Conservation (phyloP, 345 rosid species). For the Gossypium longicalyx region DNA sequence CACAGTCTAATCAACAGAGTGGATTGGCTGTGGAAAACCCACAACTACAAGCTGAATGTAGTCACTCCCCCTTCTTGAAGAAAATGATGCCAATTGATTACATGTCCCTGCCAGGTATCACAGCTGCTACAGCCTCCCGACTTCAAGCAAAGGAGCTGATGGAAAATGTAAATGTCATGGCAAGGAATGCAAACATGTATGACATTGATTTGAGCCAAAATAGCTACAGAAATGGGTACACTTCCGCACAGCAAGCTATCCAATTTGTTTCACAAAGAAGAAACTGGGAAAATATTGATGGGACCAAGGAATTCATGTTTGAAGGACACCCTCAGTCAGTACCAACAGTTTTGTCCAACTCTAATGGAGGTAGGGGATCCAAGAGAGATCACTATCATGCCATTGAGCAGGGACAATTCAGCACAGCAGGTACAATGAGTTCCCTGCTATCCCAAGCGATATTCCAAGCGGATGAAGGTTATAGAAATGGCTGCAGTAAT, state of each 20-base stretch:
- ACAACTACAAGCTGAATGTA: constrained; percentile 24
- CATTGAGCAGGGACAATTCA: constrained; percentile 27
- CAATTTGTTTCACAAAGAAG: constrained; percentile 24
- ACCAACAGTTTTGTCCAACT: constrained; percentile 22
- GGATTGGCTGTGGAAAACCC: constrained; percentile 18
- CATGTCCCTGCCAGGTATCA: constrained; percentile 11
- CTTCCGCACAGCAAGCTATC: constrained; percentile 21
- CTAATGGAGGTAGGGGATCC: constrained; percentile 34
- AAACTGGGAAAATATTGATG: constrained; percentile 21
- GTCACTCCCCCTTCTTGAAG: constrained; percentile 22
- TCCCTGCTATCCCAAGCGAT: constrained; percentile 21
- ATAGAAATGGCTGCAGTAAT: constrained; percentile 22
- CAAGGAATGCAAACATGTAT: constrained; percentile 16
- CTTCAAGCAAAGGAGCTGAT: constrained; percentile 22
- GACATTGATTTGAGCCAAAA: constrained; percentile 24
- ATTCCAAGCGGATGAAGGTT: constrained; percentile 20
- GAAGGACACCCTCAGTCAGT: constrained; percentile 26
- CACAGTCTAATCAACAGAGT: constrained; percentile 31
- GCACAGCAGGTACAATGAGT: constrained; percentile 20
- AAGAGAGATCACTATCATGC: constrained; percentile 40
- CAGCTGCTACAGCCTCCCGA: constrained; percentile 18
- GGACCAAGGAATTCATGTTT: constrained; percentile 24
- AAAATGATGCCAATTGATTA: constrained; percentile 22
- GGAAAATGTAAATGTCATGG: constrained; percentile 10
- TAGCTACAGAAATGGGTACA: constrained; percentile 18